Conservation (phyloP, 495 filamentous ascomycete genomes). For the Pyronema omphalodes region DNA sequence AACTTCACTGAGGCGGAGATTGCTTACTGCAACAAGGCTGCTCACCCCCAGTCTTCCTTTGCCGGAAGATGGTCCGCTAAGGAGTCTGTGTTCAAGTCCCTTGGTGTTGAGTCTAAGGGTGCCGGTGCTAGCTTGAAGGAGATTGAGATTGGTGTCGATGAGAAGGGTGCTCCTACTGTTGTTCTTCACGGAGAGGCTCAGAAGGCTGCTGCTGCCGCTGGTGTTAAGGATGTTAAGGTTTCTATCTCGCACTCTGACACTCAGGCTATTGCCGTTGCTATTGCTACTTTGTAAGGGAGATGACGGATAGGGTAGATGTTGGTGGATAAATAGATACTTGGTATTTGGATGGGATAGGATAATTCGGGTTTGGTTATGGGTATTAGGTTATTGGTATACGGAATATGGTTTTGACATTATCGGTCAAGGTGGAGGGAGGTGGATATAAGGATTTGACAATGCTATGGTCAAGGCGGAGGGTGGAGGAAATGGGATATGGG, state of each 20-base stretch:
- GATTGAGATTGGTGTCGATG: constrained; percentile 73
- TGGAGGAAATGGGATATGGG: too few relatives aligned
- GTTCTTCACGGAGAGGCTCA: constrained; percentile 73
- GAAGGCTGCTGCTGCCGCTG: constrained; percentile 59
- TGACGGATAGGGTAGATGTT: too few relatives aligned
- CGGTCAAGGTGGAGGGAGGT: too few relatives aligned
- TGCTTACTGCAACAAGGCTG: constrained; percentile 63
- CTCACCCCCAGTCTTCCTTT: constrained; percentile 64
- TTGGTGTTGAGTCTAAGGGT: constrained; percentile 75
- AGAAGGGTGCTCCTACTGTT: constrained; percentile 65
- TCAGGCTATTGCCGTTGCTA: constrained; percentile 83
- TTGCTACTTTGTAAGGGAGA: constrained; percentile 38
- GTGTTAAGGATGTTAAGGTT: constrained; percentile 70
- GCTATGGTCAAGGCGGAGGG: too few relatives aligned
- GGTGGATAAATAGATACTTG: too few relatives aligned
- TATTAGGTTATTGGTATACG: too few relatives aligned
- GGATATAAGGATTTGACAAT: too few relatives aligned
- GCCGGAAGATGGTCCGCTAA: constrained; percentile 92
- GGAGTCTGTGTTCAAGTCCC: constrained; percentile 93
- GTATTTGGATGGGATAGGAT: too few relatives aligned
- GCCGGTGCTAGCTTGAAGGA: constrained; percentile 80
- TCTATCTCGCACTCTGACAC: constrained; percentile 87
- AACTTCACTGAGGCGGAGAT: constrained; percentile 80
- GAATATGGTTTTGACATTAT: too few relatives aligned
- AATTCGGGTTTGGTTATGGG: too few relatives aligned